Evolutionary conservation across 2,329 filamentous ascomycete species (phyloP), one percentile per base, ranked within the genome.

Genomic region (Ophioceras dolichostomum): DNA sequence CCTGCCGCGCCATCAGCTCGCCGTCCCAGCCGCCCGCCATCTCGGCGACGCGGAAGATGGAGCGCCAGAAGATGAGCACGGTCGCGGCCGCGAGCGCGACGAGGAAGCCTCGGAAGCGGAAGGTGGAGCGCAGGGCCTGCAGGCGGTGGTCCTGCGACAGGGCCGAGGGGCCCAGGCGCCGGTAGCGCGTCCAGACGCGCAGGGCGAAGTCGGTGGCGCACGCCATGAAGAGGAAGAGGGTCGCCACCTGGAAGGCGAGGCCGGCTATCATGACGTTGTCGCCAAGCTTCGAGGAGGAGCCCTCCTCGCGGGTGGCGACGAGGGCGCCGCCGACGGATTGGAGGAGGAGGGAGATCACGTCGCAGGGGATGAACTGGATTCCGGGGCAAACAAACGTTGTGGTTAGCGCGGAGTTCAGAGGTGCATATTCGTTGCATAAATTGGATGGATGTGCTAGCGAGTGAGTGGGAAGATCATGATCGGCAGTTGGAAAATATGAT

Each of bases 211-310:
- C 68, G 39, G 52, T 22, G 10, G 61, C 62, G 22, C 72, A 57
- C 18, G 47, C 19, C 34, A 70, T 65, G 60, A 81, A 82, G 39
- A 66, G 51, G 30, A 64, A 44, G 26, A 79, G 60, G 5, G 70
- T 74, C 41, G 66, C 54, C 31, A 79, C 76, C 47, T 82, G 76
- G 50, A 70, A 73, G 14, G 63, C 53, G 0, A 81, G 65, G 22
- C 78, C 78, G 4, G 73, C 73, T n/a, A 82, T 64, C 67, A 76
- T 77, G 55, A 80, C 68, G 49, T 79, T 60, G 43, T 70, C 65
- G n/a, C 74, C 77, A 0, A 49, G 45, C 1, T 56, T 43, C 12
- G 58, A 45, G 13, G 50, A 50, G 5, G 57, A 38, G 32, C 58
- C 45, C 37, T 61, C 50, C 20, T 53, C 53, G 35, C 64, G 59